Percentiles rank a stretch among this genome's conserved stretches.
Conservation (phyloP, 1,139 yeast species). For the Pichia sp. region DNA sequence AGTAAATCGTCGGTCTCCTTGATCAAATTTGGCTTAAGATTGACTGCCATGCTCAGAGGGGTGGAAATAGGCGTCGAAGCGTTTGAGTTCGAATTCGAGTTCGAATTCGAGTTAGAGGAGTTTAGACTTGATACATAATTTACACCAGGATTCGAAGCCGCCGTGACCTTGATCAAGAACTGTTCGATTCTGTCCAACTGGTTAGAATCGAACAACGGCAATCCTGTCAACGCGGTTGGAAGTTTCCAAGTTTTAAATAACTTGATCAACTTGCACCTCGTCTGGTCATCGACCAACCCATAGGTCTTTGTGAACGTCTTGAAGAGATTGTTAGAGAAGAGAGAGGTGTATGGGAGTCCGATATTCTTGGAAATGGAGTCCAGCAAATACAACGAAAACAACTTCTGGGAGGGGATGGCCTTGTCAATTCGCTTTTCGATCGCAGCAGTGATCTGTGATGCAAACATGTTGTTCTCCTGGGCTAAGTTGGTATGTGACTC, state of each 20-base stretch:
- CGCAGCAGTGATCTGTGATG: conserved; percentile 72
- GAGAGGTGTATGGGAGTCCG: conserved; percentile 79
- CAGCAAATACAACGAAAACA: conserved; percentile 75
- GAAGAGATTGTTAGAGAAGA: conserved; percentile 65
- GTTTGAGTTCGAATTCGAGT: not conserved
- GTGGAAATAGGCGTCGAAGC: conserved; percentile 10
- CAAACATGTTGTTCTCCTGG: conserved; percentile 71
- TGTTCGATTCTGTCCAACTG: conserved; percentile 70
- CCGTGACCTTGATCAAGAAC: conserved; percentile 60
- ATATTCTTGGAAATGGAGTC: conserved; percentile 93
- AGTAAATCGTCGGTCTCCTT: conserved; percentile 42
- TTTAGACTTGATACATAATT: conserved; percentile 4
- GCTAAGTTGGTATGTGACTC: conserved; percentile 84
- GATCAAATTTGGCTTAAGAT: conserved; percentile 34
- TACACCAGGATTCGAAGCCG: conserved; percentile 8
- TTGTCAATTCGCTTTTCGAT: conserved; percentile 63
- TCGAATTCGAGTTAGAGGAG: conserved; percentile 1
- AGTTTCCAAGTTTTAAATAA: conserved; percentile 86
- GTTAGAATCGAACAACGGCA: conserved; percentile 68
- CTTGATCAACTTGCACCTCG: conserved; percentile 67
- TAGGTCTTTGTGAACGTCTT: conserved; percentile 73
- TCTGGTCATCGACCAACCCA: conserved; percentile 69
- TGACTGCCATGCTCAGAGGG: conserved; percentile 5
- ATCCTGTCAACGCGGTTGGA: conserved; percentile 54
- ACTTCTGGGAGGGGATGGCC: conserved; percentile 75